Evolutionary conservation across 495 filamentous ascomycete species (phyloP).

Genomic region (Glonium stellatum): DNA sequence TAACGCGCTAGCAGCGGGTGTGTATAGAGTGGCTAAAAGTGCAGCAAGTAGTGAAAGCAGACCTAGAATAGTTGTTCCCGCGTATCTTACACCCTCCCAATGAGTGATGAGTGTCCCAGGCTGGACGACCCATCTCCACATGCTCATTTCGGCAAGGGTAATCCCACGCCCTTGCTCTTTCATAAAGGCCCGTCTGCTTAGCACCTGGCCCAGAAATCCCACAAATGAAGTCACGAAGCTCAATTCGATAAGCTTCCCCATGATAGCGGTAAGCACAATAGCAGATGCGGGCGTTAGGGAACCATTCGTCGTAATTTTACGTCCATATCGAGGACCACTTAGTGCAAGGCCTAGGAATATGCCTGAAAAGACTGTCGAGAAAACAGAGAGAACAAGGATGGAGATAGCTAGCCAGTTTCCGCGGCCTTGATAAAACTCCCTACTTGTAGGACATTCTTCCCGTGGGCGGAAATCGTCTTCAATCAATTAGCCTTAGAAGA

Average conservation of each 20-base stretch:
- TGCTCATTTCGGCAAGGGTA: slow-evolving; percentile 59
- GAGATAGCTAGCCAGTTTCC: slow-evolving; percentile 52
- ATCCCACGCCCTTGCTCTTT: slow-evolving; percentile 49
- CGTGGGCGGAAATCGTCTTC: slow-evolving; percentile 23
- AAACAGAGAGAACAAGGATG: slow-evolving; percentile 55
- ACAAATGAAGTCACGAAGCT: slow-evolving; percentile 74
- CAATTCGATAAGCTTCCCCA: slow-evolving; percentile 69
- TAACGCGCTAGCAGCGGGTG: slow-evolving; percentile 63
- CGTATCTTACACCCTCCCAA: slow-evolving; percentile 54
- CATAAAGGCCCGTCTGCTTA: slow-evolving; percentile 56
- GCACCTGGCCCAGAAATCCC: slow-evolving; percentile 62
- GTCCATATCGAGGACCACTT: slow-evolving; percentile 53
- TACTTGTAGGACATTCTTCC: slow-evolving; percentile 28
- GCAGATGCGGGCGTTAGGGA: slow-evolving; percentile 50
- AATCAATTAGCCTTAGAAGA: background rate
- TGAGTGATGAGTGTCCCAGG: slow-evolving; percentile 62
- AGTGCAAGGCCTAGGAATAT: slow-evolving; percentile 56
- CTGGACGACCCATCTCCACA: slow-evolving; percentile 51
- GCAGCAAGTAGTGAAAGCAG: slow-evolving; percentile 51
- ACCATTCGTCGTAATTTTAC: slow-evolving; percentile 43
- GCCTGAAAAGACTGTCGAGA: slow-evolving; percentile 59
- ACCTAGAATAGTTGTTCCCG: slow-evolving; percentile 54
- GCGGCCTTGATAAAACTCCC: slow-evolving; percentile 35
- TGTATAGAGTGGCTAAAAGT: slow-evolving; percentile 60
- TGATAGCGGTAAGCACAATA: slow-evolving; percentile 52